Percentiles rank a stretch among this genome's conserved stretches.
These are phyloP conservation scores for Glycyrrhiza uralensis DNA, from an alignment of 306 rosid species.

Conservation along the genomic window DNA sequence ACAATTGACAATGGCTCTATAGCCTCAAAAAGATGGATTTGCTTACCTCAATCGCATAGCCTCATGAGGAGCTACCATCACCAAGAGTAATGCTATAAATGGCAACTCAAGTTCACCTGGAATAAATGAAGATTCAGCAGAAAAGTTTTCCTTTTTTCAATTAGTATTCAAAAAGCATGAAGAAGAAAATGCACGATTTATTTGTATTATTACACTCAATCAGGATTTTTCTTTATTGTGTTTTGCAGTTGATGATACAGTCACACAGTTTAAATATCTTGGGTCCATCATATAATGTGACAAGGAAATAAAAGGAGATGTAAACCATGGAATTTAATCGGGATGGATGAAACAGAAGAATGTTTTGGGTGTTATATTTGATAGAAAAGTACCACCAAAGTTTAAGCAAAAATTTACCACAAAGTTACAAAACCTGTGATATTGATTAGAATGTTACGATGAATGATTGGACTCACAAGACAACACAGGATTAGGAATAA, in stretches of 20 bases:
- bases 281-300: neutral
- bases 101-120: slow-evolving; percentile 91
- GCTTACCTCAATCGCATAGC: slow-evolving; percentile 46
- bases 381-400: neutral
- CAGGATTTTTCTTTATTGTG: slow-evolving; percentile 3
- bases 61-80: slow-evolving; percentile 75
- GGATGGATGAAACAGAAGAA: neutral
- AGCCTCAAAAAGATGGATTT: slow-evolving; percentile 15
- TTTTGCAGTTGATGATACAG: neutral
- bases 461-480: neutral
- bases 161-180: neutral
- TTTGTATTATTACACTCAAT: neutral
- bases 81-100: slow-evolving; percentile 64
- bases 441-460: neutral
- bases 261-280: neutral
- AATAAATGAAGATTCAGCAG: slow-evolving; percentile 20
- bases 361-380: neutral
- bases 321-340: neutral
- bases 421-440: neutral
- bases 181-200: slow-evolving; percentile 17
- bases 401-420: neutral
- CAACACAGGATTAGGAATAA: neutral
- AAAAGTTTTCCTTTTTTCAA: neutral
- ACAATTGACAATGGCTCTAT: neutral
- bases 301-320: neutral